A percentile compares a stretch with the other conserved stretches of the same genome.
phyloP scores from a whole-genome alignment of 2,329 filamentous ascomycete species.

The Xylaria arbuscula region DNA sequence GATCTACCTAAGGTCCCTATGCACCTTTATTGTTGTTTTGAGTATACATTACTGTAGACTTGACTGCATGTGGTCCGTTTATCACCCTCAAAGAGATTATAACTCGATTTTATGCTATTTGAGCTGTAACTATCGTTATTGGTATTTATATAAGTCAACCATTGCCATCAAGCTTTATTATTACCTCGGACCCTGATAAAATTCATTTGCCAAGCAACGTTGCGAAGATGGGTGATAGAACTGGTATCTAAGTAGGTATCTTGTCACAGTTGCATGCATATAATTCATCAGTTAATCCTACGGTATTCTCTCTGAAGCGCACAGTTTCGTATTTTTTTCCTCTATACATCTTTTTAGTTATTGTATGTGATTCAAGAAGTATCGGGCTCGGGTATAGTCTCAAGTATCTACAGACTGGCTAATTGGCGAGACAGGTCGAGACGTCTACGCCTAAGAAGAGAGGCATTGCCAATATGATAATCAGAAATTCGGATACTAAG shows the following conservation, averaged over 20 bases:
- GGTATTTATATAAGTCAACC: too few relatives aligned
- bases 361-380: not conserved
- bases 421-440: conserved; percentile 12
- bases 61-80: too few relatives aligned
- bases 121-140: too few relatives aligned
- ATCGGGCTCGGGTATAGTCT: conserved; percentile 2
- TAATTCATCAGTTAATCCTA: too few relatives aligned
- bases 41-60: too few relatives aligned
- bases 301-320: not conserved
- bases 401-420: not conserved
- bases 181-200: too few relatives aligned
- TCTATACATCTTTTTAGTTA: not conserved
- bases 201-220: too few relatives aligned
- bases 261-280: not conserved
- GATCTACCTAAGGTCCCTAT: too few relatives aligned
- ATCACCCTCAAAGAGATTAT: too few relatives aligned
- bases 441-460: conserved; percentile 8
- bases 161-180: too few relatives aligned
- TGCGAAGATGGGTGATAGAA: not conserved
- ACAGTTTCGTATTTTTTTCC: not conserved
- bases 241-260: not conserved
- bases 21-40: too few relatives aligned
- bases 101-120: too few relatives aligned
- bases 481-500: not conserved
- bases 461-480: not conserved